Conservation (phyloP, 1,139 yeast genomes). For the Citeromyces hawaiiensis region DNA sequence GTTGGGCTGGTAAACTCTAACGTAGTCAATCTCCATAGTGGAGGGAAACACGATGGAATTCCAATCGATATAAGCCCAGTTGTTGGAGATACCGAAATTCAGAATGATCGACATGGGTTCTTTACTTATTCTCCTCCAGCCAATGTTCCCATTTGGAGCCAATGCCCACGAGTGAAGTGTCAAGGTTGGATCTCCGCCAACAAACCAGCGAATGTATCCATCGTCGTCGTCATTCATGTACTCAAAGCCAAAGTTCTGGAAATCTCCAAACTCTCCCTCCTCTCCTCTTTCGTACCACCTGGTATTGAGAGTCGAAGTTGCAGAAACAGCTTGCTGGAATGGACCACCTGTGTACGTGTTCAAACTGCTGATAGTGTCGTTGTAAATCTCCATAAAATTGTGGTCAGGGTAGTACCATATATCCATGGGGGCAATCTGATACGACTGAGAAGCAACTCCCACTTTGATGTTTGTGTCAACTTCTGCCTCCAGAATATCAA, state of each 20-base stretch:
- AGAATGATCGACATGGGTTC: conserved; percentile 52
- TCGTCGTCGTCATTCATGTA: conserved; percentile 48
- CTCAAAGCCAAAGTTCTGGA: conserved; percentile 70
- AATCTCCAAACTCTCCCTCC: conserved; percentile 17
- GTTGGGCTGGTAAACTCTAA: conserved; percentile 47
- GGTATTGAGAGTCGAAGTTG: conserved; percentile 34
- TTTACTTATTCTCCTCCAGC: conserved; percentile 43
- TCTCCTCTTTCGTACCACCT: conserved; percentile 44
- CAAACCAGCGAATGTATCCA: conserved; percentile 76
- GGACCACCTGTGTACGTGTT: conserved; percentile 50
- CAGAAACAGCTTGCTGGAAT: conserved; percentile 46
- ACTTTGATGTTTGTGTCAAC: conserved; percentile 19
- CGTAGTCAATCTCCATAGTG: conserved; percentile 35
- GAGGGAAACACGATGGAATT: conserved; percentile 36
- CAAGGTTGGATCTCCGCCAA: conserved; percentile 40
- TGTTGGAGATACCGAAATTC: conserved; percentile 46
- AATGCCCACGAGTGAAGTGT: conserved; percentile 34
- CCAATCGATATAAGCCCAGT: conserved; percentile 56
- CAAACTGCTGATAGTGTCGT: conserved; percentile 30
- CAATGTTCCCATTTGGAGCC: conserved; percentile 48
- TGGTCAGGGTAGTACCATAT: conserved; percentile 54
- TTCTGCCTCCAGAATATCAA: conserved; percentile 49
- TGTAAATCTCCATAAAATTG: conserved; percentile 33
- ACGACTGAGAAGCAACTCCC: conserved; percentile 48
- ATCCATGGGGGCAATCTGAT: conserved; percentile 49